Evolutionary conservation across 768 basidiomycete genomes (phyloP).

Genomic region (Piloderma croceum): DNA sequence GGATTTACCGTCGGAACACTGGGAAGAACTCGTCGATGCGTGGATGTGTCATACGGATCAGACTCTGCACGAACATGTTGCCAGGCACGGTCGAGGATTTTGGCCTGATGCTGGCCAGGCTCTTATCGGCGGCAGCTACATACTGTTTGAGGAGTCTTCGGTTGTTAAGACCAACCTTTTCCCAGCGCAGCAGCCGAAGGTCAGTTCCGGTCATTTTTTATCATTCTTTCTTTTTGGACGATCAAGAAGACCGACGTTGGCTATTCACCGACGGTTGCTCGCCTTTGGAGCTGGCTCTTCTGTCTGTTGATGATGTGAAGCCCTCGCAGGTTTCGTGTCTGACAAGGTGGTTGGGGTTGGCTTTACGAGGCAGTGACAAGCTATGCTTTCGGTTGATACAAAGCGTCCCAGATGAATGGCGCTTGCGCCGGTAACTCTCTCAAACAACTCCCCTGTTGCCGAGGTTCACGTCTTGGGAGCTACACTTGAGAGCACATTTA

Average conservation of each 20-base stretch:
- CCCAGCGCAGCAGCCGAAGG: conserved; percentile 42
- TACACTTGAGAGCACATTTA: conserved; percentile 81
- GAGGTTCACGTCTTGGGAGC: conserved; percentile 74
- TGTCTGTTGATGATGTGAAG: conserved; percentile 33
- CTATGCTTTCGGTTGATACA: conserved; percentile 84
- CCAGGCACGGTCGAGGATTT: conserved; percentile 60
- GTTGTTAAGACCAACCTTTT: conserved; percentile 50
- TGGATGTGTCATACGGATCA: conserved; percentile 99
- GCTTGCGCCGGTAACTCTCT: conserved; percentile 39
- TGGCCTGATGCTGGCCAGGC: conserved; percentile 72
- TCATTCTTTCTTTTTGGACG: conserved; percentile 45
- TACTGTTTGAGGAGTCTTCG: conserved; percentile 65
- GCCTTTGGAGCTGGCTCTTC: conserved; percentile 17
- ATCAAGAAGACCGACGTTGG: conserved; percentile 92
- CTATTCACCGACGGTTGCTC: conserved; percentile 55
- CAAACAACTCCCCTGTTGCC: conserved; percentile 83
- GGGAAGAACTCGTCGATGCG: conserved; percentile 94
- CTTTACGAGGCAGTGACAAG: conserved; percentile 27
- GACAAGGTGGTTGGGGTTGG: conserved; percentile 13
- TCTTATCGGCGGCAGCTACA: conserved; percentile 85
- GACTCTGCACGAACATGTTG: conserved; percentile 65
- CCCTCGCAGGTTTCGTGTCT: conserved; percentile 52
- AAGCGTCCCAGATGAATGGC: conserved; percentile 73
- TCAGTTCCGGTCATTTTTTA: conserved; percentile 35
- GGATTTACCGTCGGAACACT: conserved; percentile 92